Evolutionary conservation across 495 filamentous ascomycete genomes (phyloP).

Genomic region (Penicillium ochrochloron): DNA sequence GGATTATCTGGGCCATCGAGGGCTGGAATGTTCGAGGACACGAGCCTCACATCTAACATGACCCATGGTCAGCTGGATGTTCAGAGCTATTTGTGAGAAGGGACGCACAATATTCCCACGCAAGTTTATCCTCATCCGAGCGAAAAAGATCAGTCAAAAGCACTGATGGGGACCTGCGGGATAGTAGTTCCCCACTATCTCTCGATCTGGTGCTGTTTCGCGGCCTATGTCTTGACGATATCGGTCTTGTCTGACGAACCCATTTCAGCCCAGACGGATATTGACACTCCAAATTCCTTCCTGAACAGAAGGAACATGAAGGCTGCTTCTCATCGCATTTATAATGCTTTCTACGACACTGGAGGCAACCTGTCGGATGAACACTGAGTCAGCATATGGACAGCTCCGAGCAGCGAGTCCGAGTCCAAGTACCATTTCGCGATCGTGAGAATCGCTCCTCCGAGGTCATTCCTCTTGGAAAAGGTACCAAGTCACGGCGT

Average conservation of each 20-base stretch:
- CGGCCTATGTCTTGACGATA: conserved; percentile 26
- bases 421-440: conserved; percentile 25
- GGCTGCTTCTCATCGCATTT: conserved; percentile 35
- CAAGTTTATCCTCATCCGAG: conserved; percentile 26
- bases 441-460: conserved; percentile 29
- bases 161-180: conserved; percentile 7
- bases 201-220: conserved; percentile 10
- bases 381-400: conserved; percentile 10
- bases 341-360: conserved; percentile 32
- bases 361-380: conserved; percentile 26
- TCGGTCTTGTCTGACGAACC: conserved; percentile 24
- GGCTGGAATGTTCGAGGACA: conserved; percentile 35
- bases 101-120: conserved; percentile 37
- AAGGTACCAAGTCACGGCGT: neutral
- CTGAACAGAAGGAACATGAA: conserved; percentile 28
- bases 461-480: conserved; percentile 21
- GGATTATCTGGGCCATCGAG: conserved; percentile 36
- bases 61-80: neutral
- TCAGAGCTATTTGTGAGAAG: neutral
- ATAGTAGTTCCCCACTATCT: conserved; percentile 1
- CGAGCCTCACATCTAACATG: conserved; percentile 31
- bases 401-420: neutral
- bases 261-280: conserved; percentile 34
- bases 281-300: conserved; percentile 21
- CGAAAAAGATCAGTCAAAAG: conserved; percentile 21